Conservation (phyloP, 495 filamentous ascomycete species). For the Lepidopterella palustris region DNA sequence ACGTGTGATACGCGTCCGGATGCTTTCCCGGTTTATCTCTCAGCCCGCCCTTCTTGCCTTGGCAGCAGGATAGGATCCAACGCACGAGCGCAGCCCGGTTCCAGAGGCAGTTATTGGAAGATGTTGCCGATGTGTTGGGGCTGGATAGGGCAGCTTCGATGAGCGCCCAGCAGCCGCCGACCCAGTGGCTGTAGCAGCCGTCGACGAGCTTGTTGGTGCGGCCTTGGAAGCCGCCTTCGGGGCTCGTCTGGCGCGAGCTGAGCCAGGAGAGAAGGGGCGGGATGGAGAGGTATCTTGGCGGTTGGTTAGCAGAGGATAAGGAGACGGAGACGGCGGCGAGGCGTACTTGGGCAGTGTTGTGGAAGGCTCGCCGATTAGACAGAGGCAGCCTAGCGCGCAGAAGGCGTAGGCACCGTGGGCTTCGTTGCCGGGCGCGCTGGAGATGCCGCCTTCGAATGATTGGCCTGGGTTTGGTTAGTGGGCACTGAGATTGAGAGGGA, state of each 20-base stretch:
- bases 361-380: conserved; percentile 71
- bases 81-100: conserved; percentile 75
- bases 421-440: conserved; percentile 71
- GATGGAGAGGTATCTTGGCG: conserved; percentile 59
- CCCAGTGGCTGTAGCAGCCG: conserved; percentile 97
- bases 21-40: conserved; percentile 88
- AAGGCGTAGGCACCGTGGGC: conserved; percentile 97
- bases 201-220: conserved; percentile 98
- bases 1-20: conserved; percentile 85
- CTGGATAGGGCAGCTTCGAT: conserved; percentile 71
- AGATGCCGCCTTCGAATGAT: conserved; percentile 90
- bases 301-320: background rate
- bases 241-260: conserved; percentile 78
- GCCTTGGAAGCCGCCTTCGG: conserved; percentile 86
- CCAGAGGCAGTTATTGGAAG: conserved; percentile 51
- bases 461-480: conserved; percentile 56
- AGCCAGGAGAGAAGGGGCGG: conserved; percentile 76
- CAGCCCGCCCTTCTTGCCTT: conserved; percentile 70
- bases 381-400: conserved; percentile 81
- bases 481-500: conserved; percentile 5
- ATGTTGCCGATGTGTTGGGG: conserved; percentile 20
- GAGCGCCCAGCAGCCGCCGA: conserved; percentile 87
- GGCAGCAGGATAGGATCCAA: conserved; percentile 86
- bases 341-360: conserved; percentile 57
- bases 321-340: background rate